Conservation (phyloP, 2,329 filamentous ascomycete species). For the Waltergamsia citrina region DNA sequence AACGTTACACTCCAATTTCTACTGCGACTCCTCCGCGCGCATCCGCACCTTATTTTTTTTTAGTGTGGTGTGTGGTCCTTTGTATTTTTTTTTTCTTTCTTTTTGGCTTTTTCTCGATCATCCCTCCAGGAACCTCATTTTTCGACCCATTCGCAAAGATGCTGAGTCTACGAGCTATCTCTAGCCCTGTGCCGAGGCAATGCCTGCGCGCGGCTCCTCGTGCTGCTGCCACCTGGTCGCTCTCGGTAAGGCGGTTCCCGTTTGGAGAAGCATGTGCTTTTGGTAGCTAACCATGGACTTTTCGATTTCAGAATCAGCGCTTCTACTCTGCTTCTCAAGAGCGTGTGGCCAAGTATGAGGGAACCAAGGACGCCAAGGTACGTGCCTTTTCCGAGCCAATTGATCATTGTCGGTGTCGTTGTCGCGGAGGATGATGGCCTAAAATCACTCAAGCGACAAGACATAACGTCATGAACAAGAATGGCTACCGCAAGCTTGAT, state of each 20-base stretch:
- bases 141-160: constrained; percentile 51
- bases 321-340: constrained; percentile 58
- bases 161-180: constrained; percentile 73
- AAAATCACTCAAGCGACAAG: constrained; percentile 31
- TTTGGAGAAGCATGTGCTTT: neutral
- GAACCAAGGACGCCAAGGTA: constrained; percentile 81
- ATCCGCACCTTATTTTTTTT: neutral
- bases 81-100: neutral
- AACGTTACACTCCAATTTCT: neutral
- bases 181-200: constrained; percentile 67
- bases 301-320: constrained; percentile 35
- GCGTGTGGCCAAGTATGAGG: constrained; percentile 87
- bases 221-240: constrained; percentile 31
- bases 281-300: constrained; percentile 5
- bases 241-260: constrained; percentile 18
- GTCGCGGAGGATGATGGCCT: constrained; percentile 7
- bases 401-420: constrained; percentile 5
- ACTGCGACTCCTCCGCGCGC: constrained; percentile 1
- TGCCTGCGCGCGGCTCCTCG: constrained; percentile 62
- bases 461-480: constrained; percentile 6
- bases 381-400: constrained; percentile 24
- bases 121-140: too few relatives aligned
- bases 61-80: too few relatives aligned
- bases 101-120: neutral
- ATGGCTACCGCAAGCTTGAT: neutral